phyloP scores from a whole-genome alignment of 1,139 yeast species.

The Meyerozyma elateridarum region DNA sequence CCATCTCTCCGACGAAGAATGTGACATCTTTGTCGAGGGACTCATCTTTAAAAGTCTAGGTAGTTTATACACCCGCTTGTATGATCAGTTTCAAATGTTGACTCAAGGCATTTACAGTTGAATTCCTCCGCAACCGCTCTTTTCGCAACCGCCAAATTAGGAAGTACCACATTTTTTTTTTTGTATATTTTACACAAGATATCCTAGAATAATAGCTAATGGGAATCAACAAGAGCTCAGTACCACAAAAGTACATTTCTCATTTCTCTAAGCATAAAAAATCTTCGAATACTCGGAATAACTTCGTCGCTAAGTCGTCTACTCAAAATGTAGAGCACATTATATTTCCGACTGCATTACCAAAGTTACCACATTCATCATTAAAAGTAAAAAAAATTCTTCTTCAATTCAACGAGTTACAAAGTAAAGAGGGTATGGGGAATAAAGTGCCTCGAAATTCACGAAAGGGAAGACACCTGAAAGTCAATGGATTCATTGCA shows the following conservation, averaged over 20 bases:
- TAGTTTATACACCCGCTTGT: conserved; percentile 84
- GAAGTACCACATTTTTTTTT: too few species aligned
- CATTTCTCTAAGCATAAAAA: background rate
- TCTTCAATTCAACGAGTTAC: background rate
- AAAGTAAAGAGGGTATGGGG: conserved; percentile 7
- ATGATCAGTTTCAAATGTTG: conserved; percentile 89
- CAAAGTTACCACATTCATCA: background rate
- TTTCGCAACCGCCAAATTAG: too few species aligned
- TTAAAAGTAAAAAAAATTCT: background rate
- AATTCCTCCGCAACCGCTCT: too few species aligned
- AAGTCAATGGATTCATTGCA: conserved; percentile 32
- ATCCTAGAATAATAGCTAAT: conserved; percentile 6
- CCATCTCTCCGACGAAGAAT: conserved; percentile 67
- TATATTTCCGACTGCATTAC: background rate
- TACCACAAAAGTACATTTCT: conserved; percentile 27
- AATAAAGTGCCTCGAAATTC: conserved; percentile 8
- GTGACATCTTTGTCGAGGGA: conserved; percentile 71
- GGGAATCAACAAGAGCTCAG: conserved; percentile 23
- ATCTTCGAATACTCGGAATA: background rate
- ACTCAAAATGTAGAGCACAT: background rate
- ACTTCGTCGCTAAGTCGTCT: background rate
- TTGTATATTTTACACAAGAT: background rate
- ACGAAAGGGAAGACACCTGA: conserved; percentile 7
- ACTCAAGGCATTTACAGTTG: conserved; percentile 90
- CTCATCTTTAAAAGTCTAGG: conserved; percentile 79